Evolutionary conservation across 345 rosid genomes (phyloP).

Genomic region (Rhodomyrtus tomentosa): DNA sequence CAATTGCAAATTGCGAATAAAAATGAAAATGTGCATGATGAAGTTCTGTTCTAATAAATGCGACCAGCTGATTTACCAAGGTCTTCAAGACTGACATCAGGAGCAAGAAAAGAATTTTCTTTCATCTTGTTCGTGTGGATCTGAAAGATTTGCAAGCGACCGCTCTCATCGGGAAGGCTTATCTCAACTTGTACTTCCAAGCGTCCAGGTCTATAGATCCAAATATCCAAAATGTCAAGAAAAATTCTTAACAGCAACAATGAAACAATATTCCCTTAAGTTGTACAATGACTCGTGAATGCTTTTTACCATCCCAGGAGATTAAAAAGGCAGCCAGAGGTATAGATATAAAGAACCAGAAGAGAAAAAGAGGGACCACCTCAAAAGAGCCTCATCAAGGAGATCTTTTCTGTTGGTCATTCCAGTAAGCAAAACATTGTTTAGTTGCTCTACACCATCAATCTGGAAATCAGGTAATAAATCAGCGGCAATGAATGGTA

Average conservation of each 20-base stretch:
- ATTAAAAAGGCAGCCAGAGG: not conserved
- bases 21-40: not conserved
- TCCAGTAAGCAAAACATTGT: constrained; percentile 96
- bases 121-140: constrained; percentile 98
- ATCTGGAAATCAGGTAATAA: constrained; percentile 41
- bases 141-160: constrained; percentile 91
- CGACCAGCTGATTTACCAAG: constrained; percentile 45
- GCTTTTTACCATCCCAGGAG: not conserved
- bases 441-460: constrained; percentile 98
- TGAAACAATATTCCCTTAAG: not conserved
- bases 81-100: constrained; percentile 77
- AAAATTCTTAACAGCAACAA: not conserved
- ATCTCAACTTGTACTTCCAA: constrained; percentile 99
- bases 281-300: not conserved
- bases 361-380: constrained; percentile 23
- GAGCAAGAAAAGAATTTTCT: constrained; percentile 89
- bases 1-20: not conserved
- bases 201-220: constrained; percentile 75
- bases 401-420: constrained; percentile 99
- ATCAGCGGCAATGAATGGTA: not conserved
- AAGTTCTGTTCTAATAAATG: not conserved
- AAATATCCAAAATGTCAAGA: not conserved
- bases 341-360: not conserved
- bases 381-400: constrained; percentile 98
- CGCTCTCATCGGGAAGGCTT: constrained; percentile 98